Evolutionary conservation across 2,329 filamentous ascomycete genomes (phyloP).

Genomic region (Curvularia verruculosa): DNA sequence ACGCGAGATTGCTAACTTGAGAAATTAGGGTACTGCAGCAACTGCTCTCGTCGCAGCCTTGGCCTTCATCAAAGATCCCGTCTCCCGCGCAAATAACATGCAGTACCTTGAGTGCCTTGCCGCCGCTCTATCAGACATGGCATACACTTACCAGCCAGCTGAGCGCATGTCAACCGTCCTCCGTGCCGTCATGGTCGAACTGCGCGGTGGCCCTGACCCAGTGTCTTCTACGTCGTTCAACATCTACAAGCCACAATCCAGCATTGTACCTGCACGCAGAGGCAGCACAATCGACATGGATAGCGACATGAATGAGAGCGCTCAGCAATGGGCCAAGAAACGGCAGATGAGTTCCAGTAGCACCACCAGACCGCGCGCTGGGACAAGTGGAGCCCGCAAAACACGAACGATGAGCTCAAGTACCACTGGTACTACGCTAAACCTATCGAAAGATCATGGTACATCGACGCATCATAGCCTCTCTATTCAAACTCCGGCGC

Average conservation of each 20-base stretch:
- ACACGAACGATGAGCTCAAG: conserved; percentile 10
- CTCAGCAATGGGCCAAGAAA: conserved; percentile 27
- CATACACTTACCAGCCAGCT: conserved; percentile 60
- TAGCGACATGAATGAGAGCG: conserved; percentile 4
- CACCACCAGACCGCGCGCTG: conserved; percentile 21
- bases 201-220: conserved; percentile 39
- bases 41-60: conserved; percentile 60
- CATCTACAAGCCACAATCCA: conserved; percentile 36
- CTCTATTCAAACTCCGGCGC: conserved; percentile 23
- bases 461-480: conserved; percentile 18
- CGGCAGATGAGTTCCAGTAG: conserved; percentile 30
- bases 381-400: conserved; percentile 12
- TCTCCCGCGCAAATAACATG: conserved; percentile 51
- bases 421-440: not conserved
- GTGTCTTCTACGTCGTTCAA: conserved; percentile 18
- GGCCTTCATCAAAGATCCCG: conserved; percentile 48
- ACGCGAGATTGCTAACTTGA: not conserved
- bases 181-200: conserved; percentile 59
- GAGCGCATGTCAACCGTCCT: conserved; percentile 61
- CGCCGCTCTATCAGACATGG: conserved; percentile 60
- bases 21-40: conserved; percentile 56
- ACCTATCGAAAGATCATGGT: not conserved
- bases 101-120: conserved; percentile 62
- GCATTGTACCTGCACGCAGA: conserved; percentile 39
- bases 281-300: conserved; percentile 35